A percentile compares a stretch with the other conserved stretches of the same genome.
These are phyloP conservation scores for Ceraceosorus bombacis DNA, from an alignment of 1,284 basidiomycete species.

Conservation along the genomic window DNA sequence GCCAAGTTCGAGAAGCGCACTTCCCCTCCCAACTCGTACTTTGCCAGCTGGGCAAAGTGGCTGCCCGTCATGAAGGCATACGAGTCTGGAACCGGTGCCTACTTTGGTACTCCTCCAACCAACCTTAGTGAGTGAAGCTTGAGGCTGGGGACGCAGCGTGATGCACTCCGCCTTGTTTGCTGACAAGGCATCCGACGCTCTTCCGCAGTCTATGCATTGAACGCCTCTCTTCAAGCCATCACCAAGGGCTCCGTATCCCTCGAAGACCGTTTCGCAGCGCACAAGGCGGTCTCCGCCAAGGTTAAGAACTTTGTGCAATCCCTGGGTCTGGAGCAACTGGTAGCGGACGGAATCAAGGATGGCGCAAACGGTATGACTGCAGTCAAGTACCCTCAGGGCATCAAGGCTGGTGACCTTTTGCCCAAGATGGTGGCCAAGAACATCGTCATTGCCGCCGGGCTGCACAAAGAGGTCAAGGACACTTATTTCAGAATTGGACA, in stretches of 20 bases:
- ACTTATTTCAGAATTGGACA: slow-evolving; percentile 55
- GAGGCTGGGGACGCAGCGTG: too few relatives aligned
- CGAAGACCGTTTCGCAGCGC: slow-evolving; percentile 69
- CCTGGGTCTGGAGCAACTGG: slow-evolving; percentile 59
- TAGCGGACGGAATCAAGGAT: slow-evolving; percentile 40
- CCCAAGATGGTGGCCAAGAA: slow-evolving; percentile 59
- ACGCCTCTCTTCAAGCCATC: slow-evolving; percentile 70
- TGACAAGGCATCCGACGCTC: too few relatives aligned
- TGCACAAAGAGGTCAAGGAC: slow-evolving; percentile 82
- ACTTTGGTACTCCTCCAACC: slow-evolving; percentile 57
- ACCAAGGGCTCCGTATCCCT: slow-evolving; percentile 57
- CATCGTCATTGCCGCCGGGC: slow-evolving; percentile 78
- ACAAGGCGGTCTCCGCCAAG: slow-evolving; percentile 65
- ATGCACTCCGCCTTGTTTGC: too few relatives aligned
- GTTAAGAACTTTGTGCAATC: slow-evolving; percentile 64
- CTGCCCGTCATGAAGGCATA: slow-evolving; percentile 48
- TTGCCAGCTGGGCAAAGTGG: slow-evolving; percentile 57
- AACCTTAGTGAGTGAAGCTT: slow-evolving; percentile 56
- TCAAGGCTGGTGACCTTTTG: slow-evolving; percentile 37
- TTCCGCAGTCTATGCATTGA: slow-evolving; percentile 67
- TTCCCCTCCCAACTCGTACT: slow-evolving; percentile 70
- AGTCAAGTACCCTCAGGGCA: slow-evolving; percentile 40
- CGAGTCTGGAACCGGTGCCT: slow-evolving; percentile 41
- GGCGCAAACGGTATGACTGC: slow-evolving; percentile 48
- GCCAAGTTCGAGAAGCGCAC: slow-evolving; percentile 65